Percentiles rank a stretch among this genome's conserved stretches.
phyloP scores from a whole-genome alignment of 2,329 filamentous ascomycete species.

The Alternaria triticina region DNA sequence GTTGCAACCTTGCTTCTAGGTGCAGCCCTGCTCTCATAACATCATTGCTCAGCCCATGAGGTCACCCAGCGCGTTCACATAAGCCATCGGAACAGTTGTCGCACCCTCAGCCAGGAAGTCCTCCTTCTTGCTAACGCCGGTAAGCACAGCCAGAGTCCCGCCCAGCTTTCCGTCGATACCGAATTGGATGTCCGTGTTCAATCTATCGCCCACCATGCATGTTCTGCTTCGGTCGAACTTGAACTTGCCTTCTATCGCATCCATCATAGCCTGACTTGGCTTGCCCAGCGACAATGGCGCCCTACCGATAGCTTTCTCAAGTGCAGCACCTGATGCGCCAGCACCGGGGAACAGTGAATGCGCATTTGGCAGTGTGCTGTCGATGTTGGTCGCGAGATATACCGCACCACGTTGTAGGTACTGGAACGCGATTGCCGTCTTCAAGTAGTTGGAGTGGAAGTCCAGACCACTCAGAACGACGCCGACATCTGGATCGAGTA shows the following conservation, averaged over 20 bases:
- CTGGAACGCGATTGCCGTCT: slow-evolving; percentile 82
- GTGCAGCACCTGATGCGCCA: slow-evolving; percentile 78
- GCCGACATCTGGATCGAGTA: slow-evolving; percentile 86
- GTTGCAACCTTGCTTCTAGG: too few species aligned
- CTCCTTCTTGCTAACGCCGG: slow-evolving; percentile 84
- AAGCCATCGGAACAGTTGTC: slow-evolving; percentile 76
- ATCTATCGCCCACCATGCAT: slow-evolving; percentile 94
- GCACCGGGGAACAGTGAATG: slow-evolving; percentile 90
- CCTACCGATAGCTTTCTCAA: slow-evolving; percentile 68
- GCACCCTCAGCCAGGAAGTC: slow-evolving; percentile 77
- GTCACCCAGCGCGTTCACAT: slow-evolving; percentile 85
- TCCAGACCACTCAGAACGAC: slow-evolving; percentile 90
- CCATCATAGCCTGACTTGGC: slow-evolving; percentile 99
- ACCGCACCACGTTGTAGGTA: slow-evolving; percentile 82
- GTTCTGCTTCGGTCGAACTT: slow-evolving; percentile 81
- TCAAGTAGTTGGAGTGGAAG: slow-evolving; percentile 95
- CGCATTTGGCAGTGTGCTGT: slow-evolving; percentile 84
- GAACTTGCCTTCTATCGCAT: slow-evolving; percentile 96
- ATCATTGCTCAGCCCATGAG: slow-evolving; percentile 53
- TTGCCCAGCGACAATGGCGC: slow-evolving; percentile 85
- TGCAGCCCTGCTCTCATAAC: neutral
- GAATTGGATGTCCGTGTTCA: slow-evolving; percentile 96
- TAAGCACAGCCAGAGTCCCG: slow-evolving; percentile 88
- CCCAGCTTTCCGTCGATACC: slow-evolving; percentile 89
- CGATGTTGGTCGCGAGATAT: slow-evolving; percentile 92